Conservation (phyloP, 352 stramenopile species). For the Phytophthora citricola region DNA sequence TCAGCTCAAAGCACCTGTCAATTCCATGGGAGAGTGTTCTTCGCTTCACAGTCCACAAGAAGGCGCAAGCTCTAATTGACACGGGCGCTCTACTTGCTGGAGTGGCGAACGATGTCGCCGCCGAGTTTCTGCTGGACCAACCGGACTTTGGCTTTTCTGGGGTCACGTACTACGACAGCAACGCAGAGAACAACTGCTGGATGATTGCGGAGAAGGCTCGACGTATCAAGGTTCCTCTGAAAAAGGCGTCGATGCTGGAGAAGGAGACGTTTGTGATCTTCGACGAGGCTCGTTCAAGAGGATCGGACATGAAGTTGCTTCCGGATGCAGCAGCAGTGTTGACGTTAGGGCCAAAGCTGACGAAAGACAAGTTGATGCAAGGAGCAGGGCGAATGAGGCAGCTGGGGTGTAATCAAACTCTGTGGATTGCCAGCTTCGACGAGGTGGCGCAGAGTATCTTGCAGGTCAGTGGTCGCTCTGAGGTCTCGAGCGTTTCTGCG, state of each 20-base stretch:
- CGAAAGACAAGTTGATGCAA: constrained; percentile 95
- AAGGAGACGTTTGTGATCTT: constrained; percentile 92
- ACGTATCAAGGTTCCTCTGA: constrained; percentile 50
- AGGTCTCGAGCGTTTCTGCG: constrained; percentile 20
- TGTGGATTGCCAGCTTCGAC: constrained; percentile 71
- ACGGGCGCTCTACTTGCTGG: constrained; percentile 84
- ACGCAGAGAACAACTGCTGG: constrained; percentile 65
- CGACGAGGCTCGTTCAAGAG: constrained; percentile 89
- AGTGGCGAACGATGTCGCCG: constrained; percentile 55
- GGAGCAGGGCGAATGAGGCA: constrained; percentile 88
- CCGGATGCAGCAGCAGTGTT: constrained; percentile 74
- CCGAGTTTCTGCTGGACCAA: constrained; percentile 51
- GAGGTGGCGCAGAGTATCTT: constrained; percentile 72
- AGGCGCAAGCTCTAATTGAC: constrained; percentile 81
- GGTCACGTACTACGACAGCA: constrained; percentile 88
- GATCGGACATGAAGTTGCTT: constrained; percentile 89
- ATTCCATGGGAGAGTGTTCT: constrained; percentile 63
- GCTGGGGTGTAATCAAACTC: constrained; percentile 70
- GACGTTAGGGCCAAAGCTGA: constrained; percentile 85
- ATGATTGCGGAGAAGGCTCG: constrained; percentile 73
- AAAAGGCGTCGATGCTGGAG: constrained; percentile 75
- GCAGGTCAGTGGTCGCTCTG: constrained; percentile 13
- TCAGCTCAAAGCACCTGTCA: neutral
- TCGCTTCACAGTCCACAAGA: constrained; percentile 41
- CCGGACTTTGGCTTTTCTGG: constrained; percentile 43